phyloP scores from a whole-genome alignment of 1,284 basidiomycete genomes.

The Singerocomus inundabilis region DNA sequence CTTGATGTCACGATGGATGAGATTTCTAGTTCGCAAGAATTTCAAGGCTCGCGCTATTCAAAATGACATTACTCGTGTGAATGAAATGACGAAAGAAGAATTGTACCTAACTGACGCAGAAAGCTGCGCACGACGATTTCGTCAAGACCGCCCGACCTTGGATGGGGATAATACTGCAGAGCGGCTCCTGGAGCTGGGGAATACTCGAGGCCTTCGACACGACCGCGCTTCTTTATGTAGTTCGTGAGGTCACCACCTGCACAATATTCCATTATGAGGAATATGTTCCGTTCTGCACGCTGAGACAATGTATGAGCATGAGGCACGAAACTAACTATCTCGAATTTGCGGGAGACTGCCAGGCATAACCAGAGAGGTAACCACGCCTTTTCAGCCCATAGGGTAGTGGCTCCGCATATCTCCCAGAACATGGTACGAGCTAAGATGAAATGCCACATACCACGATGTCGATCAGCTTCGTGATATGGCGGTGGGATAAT shows the following conservation, averaged over 20 bases:
- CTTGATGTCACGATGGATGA: conserved; percentile 98
- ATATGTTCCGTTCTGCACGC: conserved; percentile 93
- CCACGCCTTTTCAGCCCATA: neutral
- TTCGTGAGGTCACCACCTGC: conserved; percentile 93
- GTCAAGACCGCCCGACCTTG: conserved; percentile 85
- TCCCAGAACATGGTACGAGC: neutral
- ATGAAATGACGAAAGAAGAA: neutral
- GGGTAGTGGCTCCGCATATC: neutral
- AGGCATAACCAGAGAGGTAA: neutral
- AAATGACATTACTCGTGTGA: conserved; percentile 36
- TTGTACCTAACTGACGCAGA: conserved; percentile 84
- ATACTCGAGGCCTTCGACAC: conserved; percentile 83
- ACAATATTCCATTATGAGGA: conserved; percentile 98
- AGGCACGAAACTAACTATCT: neutral
- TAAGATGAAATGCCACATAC: conserved; percentile 41
- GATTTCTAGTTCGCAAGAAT: conserved; percentile 85
- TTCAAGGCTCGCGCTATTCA: conserved; percentile 83
- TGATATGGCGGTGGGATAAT: conserved; percentile 91
- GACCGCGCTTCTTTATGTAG: conserved; percentile 93
- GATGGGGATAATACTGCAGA: conserved; percentile 87
- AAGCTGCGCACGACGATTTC: conserved; percentile 92
- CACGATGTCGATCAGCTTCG: conserved; percentile 90
- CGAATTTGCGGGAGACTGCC: neutral
- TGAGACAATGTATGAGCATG: conserved; percentile 35
- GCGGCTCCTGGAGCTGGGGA: conserved; percentile 63